Base-by-base conservation (phyloP, 257 asterid genomes). In the Catharanthus roseus region DNA sequence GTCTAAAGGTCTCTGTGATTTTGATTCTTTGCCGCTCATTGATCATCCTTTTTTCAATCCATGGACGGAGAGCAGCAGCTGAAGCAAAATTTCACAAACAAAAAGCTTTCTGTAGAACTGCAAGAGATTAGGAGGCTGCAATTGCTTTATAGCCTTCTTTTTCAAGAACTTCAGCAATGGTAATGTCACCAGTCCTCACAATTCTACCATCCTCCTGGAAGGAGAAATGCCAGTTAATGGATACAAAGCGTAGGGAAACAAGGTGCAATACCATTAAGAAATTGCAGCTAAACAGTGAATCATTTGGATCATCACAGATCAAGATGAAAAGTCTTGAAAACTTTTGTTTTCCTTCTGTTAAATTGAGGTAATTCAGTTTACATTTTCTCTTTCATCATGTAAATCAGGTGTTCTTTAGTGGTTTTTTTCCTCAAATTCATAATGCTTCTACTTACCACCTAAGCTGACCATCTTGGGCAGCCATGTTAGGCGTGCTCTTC, bases 171-270 rank as follows among this genome's bases (percentile, higher is more conserved):
- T 91, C 73, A 67, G 96, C 98, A 60, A 89, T 34, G 54, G 96
- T 79, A 57, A 86, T 86, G 83, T 91, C 98, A 72, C 97, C 97
- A 0, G 96, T 93, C 80, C 79, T 86, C 82, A 89, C 88, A 75
- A 93, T 91, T 87, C 84, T 83, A 72, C 97, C 98, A 36, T 91
- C 85, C 87, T 89, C 96, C 97, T 91, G 85, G 72, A 81, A 68
- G 38, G 36, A 39, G 33, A 67, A 56, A 41, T 24, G 36, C 16
- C 36, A 31, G 31, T 63, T 26, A 55, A 70, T 13, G 29, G n/a
- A 62, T 58, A 16, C 16, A 19, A 34, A 54, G 49, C 23, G 23
- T 58, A 34, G 36, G 54, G 38, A 31, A 24, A 50, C 34, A 28
- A 68, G 5, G 65, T 24, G 49, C 38, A 56, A 67, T 24, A 71